Evolutionary conservation across 2,329 filamentous ascomycete species (phyloP), one percentile per base, ranked within the genome.

Genomic region (Venturia asperata): DNA sequence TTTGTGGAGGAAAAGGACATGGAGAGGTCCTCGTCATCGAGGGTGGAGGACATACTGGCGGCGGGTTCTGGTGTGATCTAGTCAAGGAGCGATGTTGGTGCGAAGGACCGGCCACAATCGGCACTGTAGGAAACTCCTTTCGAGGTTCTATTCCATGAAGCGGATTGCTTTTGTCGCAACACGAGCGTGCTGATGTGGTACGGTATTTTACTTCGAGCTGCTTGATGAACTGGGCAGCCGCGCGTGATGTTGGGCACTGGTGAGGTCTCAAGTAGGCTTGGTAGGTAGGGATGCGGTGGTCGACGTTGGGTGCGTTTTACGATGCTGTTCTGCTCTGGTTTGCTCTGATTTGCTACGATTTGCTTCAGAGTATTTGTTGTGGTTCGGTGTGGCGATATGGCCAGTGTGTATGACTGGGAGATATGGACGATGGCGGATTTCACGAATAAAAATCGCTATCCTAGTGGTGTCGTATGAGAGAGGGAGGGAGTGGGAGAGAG

Each of bases 11-110:
- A 72, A 62, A 77, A 76, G 66, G 75, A 75, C 41, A 77, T 70
- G 45, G 76, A 74, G 37, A 77, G 70, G 63, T 77, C 76, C 64
- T 77, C 76, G 66, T 77, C 76, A 69, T 77, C 76, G 61, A 77
- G 68, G 2, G 74, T 70, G 56, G 75, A 73, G 19, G 72, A 70
- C 75, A 77, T 77, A 67, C 10, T 71, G 66, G 66, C 41, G 34
- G 30, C 13, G 63, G 41, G 13, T 21, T 37, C 30, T 19, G 15
- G 30, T 34, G 10, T 27, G 49, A 34, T 34, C 7, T 5, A 47
- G 45, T 19, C n/a, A 47, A 47, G 3, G 21, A 15, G 21, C 21
- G 21, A 58, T 19, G 52, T 58, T 37, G 5, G 52, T 52, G 52
- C 30, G 21, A 24, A 34, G 52, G 6, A 27, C 52, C 37, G 52